These are phyloP conservation scores for Kregervanrija pseudodelftensis DNA, from an alignment of 805 yeast genomes.

Conservation along the genomic window DNA sequence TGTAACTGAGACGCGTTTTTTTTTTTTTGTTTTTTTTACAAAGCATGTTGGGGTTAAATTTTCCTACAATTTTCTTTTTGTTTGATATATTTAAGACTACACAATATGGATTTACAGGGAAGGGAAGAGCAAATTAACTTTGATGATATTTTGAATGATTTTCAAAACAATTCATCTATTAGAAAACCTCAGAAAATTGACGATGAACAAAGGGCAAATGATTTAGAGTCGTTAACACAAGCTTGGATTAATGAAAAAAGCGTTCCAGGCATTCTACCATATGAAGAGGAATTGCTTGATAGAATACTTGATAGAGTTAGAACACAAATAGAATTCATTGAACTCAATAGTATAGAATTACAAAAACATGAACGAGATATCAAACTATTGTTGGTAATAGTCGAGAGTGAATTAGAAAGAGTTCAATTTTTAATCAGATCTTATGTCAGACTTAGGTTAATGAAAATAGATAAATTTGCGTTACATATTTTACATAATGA, in stretches of 20 bases:
- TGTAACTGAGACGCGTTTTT: too few relatives aligned
- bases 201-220: constrained; percentile 24
- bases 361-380: constrained; percentile 58
- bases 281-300: constrained; percentile 53
- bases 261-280: constrained; percentile 82
- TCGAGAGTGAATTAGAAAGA: constrained; percentile 89
- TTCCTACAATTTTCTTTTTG: too few relatives aligned
- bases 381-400: constrained; percentile 72
- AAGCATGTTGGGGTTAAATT: too few relatives aligned
- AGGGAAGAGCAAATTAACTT: constrained; percentile 37
- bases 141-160: constrained; percentile 63
- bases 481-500: constrained; percentile 47
- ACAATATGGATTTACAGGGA: background rate
- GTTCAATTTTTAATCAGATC: constrained; percentile 74
- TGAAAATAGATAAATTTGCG: constrained; percentile 66
- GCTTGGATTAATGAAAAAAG: constrained; percentile 82
- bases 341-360: constrained; percentile 69
- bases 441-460: constrained; percentile 69
- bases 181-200: constrained; percentile 20
- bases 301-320: constrained; percentile 53
- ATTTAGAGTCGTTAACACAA: constrained; percentile 40
- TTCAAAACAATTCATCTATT: constrained; percentile 34
- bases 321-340: constrained; percentile 67
- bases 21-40: too few relatives aligned
- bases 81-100: background rate